A percentile compares a stretch with the other conserved stretches of the same genome.
Evolutionary conservation across 345 rosid genomes (phyloP).

Genomic region (Hypericum perforatum): DNA sequence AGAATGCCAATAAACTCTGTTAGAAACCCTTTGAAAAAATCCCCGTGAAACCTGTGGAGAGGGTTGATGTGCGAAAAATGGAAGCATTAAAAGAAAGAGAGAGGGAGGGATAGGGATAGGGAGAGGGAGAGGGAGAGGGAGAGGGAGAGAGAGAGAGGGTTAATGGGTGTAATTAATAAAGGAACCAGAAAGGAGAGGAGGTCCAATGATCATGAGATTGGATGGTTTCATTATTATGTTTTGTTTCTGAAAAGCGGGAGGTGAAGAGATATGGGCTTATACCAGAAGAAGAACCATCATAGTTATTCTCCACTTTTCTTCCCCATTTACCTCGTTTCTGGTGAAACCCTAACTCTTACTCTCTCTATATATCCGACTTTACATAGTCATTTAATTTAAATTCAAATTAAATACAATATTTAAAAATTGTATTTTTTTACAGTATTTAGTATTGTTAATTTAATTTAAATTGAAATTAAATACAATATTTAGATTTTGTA

Average conservation of each 20-base stretch:
- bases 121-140: not conserved
- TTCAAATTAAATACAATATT: too few species aligned
- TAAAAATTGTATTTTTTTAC: too few species aligned
- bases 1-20: slow-evolving; percentile 97
- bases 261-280: not conserved
- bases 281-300: slow-evolving; percentile 16
- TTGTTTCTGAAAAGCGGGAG: not conserved
- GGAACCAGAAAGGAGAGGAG: slow-evolving; percentile 11
- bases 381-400: too few species aligned
- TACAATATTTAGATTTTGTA: too few species aligned
- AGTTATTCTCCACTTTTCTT: slow-evolving; percentile 18
- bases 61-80: not conserved
- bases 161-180: slow-evolving; percentile 26
- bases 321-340: slow-evolving; percentile 32
- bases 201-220: slow-evolving; percentile 7
- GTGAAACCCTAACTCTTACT: slow-evolving; percentile 6
- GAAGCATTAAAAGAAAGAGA: not conserved
- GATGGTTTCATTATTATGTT: slow-evolving; percentile 20
- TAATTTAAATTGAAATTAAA: too few species aligned
- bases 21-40: slow-evolving; percentile 77
- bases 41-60: slow-evolving; percentile 48
- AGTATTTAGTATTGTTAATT: too few species aligned
- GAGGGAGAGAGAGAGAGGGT: slow-evolving; percentile 5
- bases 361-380: not conserved
- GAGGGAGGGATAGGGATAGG: slow-evolving; percentile 24